Percentiles rank a stretch among this genome's conserved stretches.
These are phyloP conservation scores for Astragalus membranaceus DNA, from an alignment of 306 rosid species.

Conservation along the genomic window DNA sequence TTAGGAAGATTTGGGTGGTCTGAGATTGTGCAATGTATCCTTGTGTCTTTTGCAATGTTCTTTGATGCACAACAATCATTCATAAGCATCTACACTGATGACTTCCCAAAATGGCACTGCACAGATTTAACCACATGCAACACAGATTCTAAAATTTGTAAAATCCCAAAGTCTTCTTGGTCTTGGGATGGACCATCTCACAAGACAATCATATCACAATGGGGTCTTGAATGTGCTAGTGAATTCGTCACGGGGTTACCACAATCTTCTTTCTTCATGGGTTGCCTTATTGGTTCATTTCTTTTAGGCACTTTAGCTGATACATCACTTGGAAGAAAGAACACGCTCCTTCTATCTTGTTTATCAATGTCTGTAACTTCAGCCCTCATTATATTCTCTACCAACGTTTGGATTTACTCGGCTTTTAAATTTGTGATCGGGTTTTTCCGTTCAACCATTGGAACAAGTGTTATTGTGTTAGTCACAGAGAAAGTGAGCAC, in stretches of 20 bases:
- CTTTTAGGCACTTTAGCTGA: constrained; percentile 37
- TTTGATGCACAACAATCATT: constrained; percentile 47
- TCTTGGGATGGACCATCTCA: constrained; percentile 28
- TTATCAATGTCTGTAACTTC: constrained; percentile 22
- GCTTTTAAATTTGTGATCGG: constrained; percentile 25
- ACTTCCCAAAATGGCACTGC: constrained; percentile 45
- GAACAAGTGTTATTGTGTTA: constrained; percentile 14
- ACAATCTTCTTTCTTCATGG: constrained; percentile 31
- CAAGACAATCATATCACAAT: constrained; percentile 35
- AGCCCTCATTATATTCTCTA: not conserved
- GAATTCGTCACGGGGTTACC: constrained; percentile 29
- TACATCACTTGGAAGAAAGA: constrained; percentile 41
- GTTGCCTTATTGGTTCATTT: constrained; percentile 30
- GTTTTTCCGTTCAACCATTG: constrained; percentile 17
- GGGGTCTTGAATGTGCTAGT: constrained; percentile 33
- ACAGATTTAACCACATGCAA: not conserved
- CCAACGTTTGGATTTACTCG: constrained; percentile 32
- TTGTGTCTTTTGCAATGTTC: constrained; percentile 26
- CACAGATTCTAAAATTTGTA: constrained; percentile 24
- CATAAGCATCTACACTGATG: constrained; percentile 34
- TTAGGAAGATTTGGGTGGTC: constrained; percentile 16
- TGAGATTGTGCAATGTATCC: constrained; percentile 19
- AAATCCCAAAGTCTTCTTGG: constrained; percentile 28
- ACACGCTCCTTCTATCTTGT: constrained; percentile 21
- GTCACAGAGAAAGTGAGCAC: constrained; percentile 10